A percentile compares a stretch with the other conserved stretches of the same genome.
Evolutionary conservation across 2,329 filamentous ascomycete species (phyloP).

Genomic region (Alternaria atra): DNA sequence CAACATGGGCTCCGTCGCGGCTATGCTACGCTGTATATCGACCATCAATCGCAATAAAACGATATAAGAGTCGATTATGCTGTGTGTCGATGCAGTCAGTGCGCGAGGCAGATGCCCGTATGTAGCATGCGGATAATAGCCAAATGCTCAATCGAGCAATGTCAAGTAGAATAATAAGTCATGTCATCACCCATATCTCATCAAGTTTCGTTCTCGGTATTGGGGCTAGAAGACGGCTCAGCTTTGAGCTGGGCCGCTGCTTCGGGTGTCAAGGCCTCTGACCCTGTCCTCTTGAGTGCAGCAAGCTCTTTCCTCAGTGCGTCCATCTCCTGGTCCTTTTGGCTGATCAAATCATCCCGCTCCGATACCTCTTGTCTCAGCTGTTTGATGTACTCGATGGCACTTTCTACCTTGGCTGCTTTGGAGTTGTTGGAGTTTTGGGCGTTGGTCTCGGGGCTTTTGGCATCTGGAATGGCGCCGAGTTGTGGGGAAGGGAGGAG

Average conservation of each 20-base stretch:
- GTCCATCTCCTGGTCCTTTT: constrained; percentile 70
- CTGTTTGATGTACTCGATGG: constrained; percentile 92
- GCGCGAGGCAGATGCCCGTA: not conserved
- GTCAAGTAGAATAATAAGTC: not conserved
- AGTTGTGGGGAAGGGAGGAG: constrained; percentile 72
- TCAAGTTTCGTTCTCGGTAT: constrained; percentile 25
- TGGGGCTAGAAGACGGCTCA: constrained; percentile 24
- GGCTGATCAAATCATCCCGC: constrained; percentile 69
- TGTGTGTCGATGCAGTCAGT: not conserved
- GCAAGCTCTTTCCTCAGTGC: constrained; percentile 61
- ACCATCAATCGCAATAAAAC: not conserved
- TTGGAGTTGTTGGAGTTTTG: constrained; percentile 70
- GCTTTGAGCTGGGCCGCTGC: constrained; percentile 20
- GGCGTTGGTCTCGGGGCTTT: constrained; percentile 50
- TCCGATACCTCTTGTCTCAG: constrained; percentile 77
- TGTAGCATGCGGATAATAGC: not conserved
- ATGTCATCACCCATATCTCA: not conserved
- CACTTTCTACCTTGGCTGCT: constrained; percentile 95
- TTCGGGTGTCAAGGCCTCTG: constrained; percentile 19
- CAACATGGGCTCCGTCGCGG: not conserved
- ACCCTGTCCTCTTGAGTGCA: constrained; percentile 34
- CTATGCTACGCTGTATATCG: not conserved
- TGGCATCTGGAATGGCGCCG: constrained; percentile 33
- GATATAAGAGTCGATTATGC: not conserved
- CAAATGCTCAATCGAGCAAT: not conserved